Evolutionary conservation across 169 alveolate genomes (phyloP), one percentile per base, ranked within the genome.

Genomic region (Plasmodium cynomolgi): DNA sequence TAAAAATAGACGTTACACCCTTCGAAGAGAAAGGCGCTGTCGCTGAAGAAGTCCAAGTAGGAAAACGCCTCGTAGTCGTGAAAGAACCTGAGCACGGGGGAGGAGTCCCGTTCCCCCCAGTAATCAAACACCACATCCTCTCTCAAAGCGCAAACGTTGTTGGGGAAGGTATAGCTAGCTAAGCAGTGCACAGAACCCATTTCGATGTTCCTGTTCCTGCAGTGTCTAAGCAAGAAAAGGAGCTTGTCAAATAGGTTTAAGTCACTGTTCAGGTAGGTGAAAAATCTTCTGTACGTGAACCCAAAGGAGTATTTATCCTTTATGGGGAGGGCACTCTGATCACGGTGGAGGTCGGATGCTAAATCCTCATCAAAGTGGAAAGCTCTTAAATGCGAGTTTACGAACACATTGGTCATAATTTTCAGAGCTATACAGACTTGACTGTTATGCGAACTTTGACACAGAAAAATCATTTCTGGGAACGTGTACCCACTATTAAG

Each of bases 401-500:
- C 47, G 23, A 79, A 90, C 15, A 90, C 31, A 62, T 90, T 54
- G 81, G 62, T 80, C 39, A 90, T 29, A 79, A 90, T 90, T 80
- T 90, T 90, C 68, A 95, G 74, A 20, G 97, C 86, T 34, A 96
- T 94, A 37, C 95, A 95, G 15, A 93, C 97, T 75, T 96, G 98
- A 72, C 95, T 96, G 81, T 74, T 92, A 90, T 94, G 92, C 8
- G 96, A 71, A 84, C 98, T 96, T 83, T 96, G 97, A 58, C 94
- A 82, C 47, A 96, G 96, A 84, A 75, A 84, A 41, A 96, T 54
- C 26, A 96, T 26, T 84, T 96, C 98, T 9, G 97, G 96, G 1
- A 96, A 54, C n/a, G 98, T 96, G 85, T 96, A 96, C 8, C 97
- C 97, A 17, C 97, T 94, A 68, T 93, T 93, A 29, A 93, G 86